These are phyloP conservation scores for Pinus tabuliformis DNA, from an alignment of 75 land plant genomes.

Conservation along the genomic window DNA sequence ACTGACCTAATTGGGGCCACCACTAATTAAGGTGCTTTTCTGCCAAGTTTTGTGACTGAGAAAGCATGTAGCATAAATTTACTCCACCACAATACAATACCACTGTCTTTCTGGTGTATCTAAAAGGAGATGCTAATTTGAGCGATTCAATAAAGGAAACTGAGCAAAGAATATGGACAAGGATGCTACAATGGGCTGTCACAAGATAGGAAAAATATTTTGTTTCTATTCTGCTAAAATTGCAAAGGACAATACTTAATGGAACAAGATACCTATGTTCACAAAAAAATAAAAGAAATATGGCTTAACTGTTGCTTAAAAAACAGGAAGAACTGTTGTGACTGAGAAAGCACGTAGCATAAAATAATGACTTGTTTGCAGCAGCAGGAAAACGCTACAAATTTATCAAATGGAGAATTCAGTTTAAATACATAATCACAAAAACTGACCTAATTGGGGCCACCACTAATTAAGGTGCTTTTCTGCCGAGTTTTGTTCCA, in stretches of 20 bases:
- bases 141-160: background rate
- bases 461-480: slow-evolving; percentile 75
- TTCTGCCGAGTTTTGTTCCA: slow-evolving; percentile 73
- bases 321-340: background rate
- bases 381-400: slow-evolving; percentile 48
- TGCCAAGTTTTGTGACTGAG: slow-evolving; percentile 44
- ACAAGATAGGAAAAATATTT: background rate
- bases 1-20: slow-evolving; percentile 96
- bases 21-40: slow-evolving; percentile 73
- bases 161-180: background rate
- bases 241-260: background rate
- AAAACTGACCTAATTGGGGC: slow-evolving; percentile 92
- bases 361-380: slow-evolving; percentile 4
- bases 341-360: background rate
- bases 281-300: background rate
- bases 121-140: background rate
- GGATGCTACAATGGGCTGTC: background rate
- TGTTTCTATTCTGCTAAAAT: background rate
- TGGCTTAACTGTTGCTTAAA: background rate
- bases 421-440: slow-evolving; percentile 51
- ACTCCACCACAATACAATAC: background rate
- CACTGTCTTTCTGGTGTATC: background rate
- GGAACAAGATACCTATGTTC: background rate
- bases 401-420: slow-evolving; percentile 20
- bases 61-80: no score